phyloP scores from a whole-genome alignment of 305 asterid species.

The Ruellia speciosa region DNA sequence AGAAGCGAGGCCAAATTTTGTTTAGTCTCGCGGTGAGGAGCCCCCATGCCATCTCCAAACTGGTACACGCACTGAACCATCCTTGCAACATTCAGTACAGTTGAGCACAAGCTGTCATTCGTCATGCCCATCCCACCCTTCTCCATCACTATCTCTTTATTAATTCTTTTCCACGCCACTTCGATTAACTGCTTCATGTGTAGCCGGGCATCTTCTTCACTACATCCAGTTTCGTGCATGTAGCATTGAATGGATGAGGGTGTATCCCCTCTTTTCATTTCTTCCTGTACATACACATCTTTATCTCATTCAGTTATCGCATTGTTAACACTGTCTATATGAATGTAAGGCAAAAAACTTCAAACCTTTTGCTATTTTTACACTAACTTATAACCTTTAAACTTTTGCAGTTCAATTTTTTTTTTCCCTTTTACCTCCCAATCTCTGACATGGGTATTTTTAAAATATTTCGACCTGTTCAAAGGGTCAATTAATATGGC shows the following conservation, averaged over 20 bases:
- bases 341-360: too few relatives aligned
- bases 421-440: too few relatives aligned
- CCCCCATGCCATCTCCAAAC: background rate
- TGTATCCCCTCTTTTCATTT: slow-evolving; percentile 45
- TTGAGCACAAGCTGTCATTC: slow-evolving; percentile 19
- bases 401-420: too few relatives aligned
- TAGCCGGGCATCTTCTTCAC: slow-evolving; percentile 43
- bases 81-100: slow-evolving; percentile 49
- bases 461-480: too few relatives aligned
- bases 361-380: too few relatives aligned
- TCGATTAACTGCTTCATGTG: slow-evolving; percentile 29
- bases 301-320: too few relatives aligned
- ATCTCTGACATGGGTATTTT: too few relatives aligned
- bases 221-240: slow-evolving; percentile 38
- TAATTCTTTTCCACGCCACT: slow-evolving; percentile 35
- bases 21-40: background rate
- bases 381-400: too few relatives aligned
- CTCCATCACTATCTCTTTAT: slow-evolving; percentile 36
- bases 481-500: too few relatives aligned
- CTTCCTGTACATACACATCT: slow-evolving; percentile 34
- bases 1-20: background rate
- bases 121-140: background rate
- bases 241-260: slow-evolving; percentile 50
- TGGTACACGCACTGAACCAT: slow-evolving; percentile 14
- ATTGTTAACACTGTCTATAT: too few relatives aligned